Percentiles rank a stretch among this genome's conserved stretches.
These are phyloP conservation scores for Lathyrus oleraceus DNA, from an alignment of 306 rosid genomes.

Conservation along the genomic window DNA sequence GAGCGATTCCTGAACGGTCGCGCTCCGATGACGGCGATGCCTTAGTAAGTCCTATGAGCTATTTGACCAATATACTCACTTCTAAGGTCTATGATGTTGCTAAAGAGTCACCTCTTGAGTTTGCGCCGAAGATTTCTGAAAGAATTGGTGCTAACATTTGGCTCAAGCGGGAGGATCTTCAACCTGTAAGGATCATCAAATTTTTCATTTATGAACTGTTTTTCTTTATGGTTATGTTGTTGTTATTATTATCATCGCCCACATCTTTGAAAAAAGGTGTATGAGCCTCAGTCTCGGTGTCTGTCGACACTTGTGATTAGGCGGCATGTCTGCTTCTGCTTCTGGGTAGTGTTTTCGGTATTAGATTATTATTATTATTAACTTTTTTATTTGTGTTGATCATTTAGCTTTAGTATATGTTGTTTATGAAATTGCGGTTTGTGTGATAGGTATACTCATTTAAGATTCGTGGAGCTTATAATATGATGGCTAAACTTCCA, in stretches of 20 bases:
- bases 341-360: too few relatives aligned
- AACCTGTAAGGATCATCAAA: constrained; percentile 56
- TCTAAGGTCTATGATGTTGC: constrained; percentile 90
- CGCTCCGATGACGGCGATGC: constrained; percentile 33
- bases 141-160: constrained; percentile 68
- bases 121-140: constrained; percentile 72
- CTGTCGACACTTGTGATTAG: too few relatives aligned
- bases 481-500: constrained; percentile 91
- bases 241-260: too few relatives aligned
- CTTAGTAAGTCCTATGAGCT: constrained; percentile 52
- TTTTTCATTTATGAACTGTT: background rate
- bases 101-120: constrained; percentile 72
- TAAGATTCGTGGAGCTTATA: constrained; percentile 96
- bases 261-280: too few relatives aligned
- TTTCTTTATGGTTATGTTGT: background rate
- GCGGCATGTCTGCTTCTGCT: too few relatives aligned
- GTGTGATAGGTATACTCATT: constrained; percentile 78
- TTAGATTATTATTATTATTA: too few relatives aligned
- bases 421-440: constrained; percentile 19
- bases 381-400: background rate
- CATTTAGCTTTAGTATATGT: background rate
- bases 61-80: constrained; percentile 73
- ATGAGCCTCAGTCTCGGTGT: too few relatives aligned
- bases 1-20: constrained; percentile 60
- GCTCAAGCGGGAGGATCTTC: constrained; percentile 94